Evolutionary conservation across 129 eudicot genomes (phyloP).

Genomic region (Sambucus nigra): DNA sequence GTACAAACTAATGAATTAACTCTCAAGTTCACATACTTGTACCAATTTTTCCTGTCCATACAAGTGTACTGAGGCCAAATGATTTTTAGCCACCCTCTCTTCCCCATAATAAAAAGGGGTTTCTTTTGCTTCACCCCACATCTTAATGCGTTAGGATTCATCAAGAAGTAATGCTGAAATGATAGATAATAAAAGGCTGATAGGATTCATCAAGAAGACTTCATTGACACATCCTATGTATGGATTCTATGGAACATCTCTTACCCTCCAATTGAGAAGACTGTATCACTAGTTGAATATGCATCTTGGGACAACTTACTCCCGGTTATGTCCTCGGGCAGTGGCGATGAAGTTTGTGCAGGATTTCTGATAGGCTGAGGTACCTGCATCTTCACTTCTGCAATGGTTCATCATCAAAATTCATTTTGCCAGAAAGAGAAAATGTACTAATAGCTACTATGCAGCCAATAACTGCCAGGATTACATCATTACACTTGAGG

Average conservation of each 20-base stretch:
- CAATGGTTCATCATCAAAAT: conserved; percentile 47
- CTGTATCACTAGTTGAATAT: conserved; percentile 33
- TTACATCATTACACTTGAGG: too few relatives aligned
- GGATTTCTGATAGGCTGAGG: conserved; percentile 27
- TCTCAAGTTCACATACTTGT: too few relatives aligned
- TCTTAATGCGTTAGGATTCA: neutral
- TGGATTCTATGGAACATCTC: conserved; percentile 16
- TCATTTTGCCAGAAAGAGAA: conserved; percentile 3
- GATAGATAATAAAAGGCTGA: neutral
- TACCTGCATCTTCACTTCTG: conserved; percentile 68
- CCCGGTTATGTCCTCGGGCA: conserved; percentile 21
- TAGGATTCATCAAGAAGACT: neutral
- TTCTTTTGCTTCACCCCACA: too few relatives aligned
- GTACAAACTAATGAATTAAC: too few relatives aligned
- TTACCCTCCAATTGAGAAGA: conserved; percentile 60
- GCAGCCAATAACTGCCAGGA: too few relatives aligned
- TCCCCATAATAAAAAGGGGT: too few relatives aligned
- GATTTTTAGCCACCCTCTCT: neutral
- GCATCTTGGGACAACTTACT: conserved; percentile 30
- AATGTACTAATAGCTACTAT: too few relatives aligned
- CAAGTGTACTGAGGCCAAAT: neutral
- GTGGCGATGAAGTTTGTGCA: conserved; percentile 23
- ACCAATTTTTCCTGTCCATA: neutral
- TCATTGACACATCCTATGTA: neutral
- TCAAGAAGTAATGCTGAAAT: too few relatives aligned